Evolutionary conservation across 2,329 filamentous ascomycete species (phyloP).

Genomic region (Atkinsonella hypoxylon): DNA sequence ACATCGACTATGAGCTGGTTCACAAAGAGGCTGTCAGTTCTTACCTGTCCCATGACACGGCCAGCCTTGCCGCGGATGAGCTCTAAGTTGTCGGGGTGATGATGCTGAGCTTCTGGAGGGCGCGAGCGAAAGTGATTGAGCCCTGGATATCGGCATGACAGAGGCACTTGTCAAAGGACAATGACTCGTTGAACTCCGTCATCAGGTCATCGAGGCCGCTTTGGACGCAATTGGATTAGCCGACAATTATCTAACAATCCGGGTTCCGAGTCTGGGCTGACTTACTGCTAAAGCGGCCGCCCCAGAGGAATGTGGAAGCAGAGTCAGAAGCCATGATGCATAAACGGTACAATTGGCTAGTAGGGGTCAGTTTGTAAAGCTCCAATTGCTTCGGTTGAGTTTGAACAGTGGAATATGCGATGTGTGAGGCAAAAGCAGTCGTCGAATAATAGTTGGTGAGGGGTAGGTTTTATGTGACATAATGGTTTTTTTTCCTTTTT

Average conservation of each 20-base stretch:
- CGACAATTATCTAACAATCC: neutral
- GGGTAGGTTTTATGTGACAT: too few relatives aligned
- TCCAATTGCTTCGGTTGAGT: neutral
- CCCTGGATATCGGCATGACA: slow-evolving; percentile 55
- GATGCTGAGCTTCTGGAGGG: slow-evolving; percentile 49
- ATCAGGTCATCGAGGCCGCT: slow-evolving; percentile 11
- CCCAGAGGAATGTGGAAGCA: slow-evolving; percentile 1
- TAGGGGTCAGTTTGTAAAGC: neutral
- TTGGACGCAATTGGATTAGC: neutral
- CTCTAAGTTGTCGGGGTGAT: slow-evolving; percentile 30
- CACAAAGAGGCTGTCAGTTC: neutral
- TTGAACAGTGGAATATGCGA: too few relatives aligned
- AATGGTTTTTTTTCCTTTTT: too few relatives aligned
- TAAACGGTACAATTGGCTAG: neutral
- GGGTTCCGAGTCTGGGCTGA: neutral
- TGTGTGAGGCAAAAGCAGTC: too few relatives aligned
- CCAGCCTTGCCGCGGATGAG: slow-evolving; percentile 17
- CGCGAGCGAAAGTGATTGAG: slow-evolving; percentile 53
- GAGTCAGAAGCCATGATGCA: neutral
- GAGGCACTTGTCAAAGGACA: slow-evolving; percentile 53
- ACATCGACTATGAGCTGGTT: neutral
- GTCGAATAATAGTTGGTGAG: too few relatives aligned
- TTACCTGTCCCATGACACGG: slow-evolving; percentile 12
- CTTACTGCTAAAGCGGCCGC: slow-evolving; percentile 3
- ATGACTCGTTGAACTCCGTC: slow-evolving; percentile 48